Conservation (phyloP, 805 yeast genomes). For the Ogataea trehaloabstinens region DNA sequence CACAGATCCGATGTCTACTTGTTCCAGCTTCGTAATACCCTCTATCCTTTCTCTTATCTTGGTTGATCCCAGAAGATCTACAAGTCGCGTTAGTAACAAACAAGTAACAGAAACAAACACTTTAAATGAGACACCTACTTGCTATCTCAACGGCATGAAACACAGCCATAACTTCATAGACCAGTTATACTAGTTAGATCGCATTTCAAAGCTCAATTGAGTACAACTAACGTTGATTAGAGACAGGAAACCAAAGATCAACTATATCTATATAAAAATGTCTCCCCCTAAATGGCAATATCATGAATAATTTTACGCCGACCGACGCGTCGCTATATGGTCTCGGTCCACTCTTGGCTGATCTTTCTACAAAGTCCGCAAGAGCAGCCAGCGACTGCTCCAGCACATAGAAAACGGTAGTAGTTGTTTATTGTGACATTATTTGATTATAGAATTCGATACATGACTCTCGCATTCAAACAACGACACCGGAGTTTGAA, state of each 20-base stretch:
- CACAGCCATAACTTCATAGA: no score
- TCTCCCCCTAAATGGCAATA: not conserved
- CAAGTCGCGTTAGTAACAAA: slow-evolving; percentile 2
- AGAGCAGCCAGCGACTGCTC: no score
- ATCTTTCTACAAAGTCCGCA: no score
- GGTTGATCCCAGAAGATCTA: slow-evolving; percentile 40
- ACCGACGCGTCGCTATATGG: no score
- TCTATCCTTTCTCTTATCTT: slow-evolving; percentile 56
- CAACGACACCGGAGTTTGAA: slow-evolving; percentile 99
- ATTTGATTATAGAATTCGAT: slow-evolving; percentile 16
- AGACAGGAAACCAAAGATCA: no score
- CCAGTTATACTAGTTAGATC: no score
- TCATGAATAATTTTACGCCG: not conserved
- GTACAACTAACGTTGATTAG: no score
- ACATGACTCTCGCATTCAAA: slow-evolving; percentile 49
- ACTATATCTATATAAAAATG: no score
- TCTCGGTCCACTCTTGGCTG: no score
- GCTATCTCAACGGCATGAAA: slow-evolving; percentile 5
- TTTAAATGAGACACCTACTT: slow-evolving; percentile 2
- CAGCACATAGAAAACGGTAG: no score
- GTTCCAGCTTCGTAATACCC: slow-evolving; percentile 42
- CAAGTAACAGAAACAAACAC: not conserved
- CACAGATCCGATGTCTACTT: slow-evolving; percentile 22
- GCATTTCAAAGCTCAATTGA: no score
- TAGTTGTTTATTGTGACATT: slow-evolving; percentile 25